These are phyloP conservation scores for Tricholomella constricta DNA, from an alignment of 768 basidiomycete species.

Conservation along the genomic window DNA sequence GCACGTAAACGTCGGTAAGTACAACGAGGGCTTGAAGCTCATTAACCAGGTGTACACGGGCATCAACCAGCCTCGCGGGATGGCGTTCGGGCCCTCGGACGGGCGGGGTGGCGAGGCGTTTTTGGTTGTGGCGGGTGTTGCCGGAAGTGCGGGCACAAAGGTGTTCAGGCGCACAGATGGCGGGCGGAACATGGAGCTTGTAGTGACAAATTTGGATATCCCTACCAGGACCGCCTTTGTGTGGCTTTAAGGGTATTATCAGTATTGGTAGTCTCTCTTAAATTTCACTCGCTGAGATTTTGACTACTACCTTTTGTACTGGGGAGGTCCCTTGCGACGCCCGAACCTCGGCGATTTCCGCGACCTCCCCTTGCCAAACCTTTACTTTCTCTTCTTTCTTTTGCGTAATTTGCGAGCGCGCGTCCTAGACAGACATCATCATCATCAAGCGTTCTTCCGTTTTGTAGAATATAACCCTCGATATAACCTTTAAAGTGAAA, in stretches of 20 bases:
- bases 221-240: slow-evolving; percentile 56
- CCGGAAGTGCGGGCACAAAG: slow-evolving; percentile 55
- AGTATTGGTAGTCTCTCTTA: too few species aligned
- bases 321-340: too few species aligned
- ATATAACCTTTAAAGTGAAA: too few species aligned
- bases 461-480: too few species aligned
- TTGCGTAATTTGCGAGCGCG: too few species aligned
- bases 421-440: too few species aligned
- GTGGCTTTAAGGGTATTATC: slow-evolving; percentile 32
- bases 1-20: slow-evolving; percentile 26
- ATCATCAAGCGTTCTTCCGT: too few species aligned
- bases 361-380: too few species aligned
- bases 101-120: slow-evolving; percentile 52
- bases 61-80: slow-evolving; percentile 63
- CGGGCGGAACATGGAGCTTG: slow-evolving; percentile 49
- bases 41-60: slow-evolving; percentile 61
- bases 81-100: slow-evolving; percentile 54
- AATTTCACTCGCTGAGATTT: too few species aligned
- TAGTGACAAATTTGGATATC: slow-evolving; percentile 53
- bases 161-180: slow-evolving; percentile 53
- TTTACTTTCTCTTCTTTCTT: too few species aligned
- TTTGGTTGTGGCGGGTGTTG: slow-evolving; percentile 53
- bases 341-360: too few species aligned
- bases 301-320: too few species aligned
- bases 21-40: slow-evolving; percentile 29